Evolutionary conservation across 2,329 filamentous ascomycete genomes (phyloP), one percentile per base, ranked within the genome.

Genomic region (Aspergillus fumigatiaffinis): DNA sequence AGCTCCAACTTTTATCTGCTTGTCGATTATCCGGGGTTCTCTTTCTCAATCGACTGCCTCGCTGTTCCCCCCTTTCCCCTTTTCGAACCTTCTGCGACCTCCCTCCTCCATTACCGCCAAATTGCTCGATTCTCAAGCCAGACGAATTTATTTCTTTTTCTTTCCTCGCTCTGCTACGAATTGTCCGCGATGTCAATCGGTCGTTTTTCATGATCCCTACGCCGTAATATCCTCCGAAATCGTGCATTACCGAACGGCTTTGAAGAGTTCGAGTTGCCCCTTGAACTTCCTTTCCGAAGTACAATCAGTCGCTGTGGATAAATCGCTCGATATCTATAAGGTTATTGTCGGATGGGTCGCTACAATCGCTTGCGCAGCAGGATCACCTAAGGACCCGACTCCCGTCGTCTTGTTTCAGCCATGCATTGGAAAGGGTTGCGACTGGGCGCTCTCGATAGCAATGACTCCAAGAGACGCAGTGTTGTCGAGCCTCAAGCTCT

Each of bases 391-490:
- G 50, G 54, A 53, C 60, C 52, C 54, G 47, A 50, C 55, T 56
- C 44, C 53, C 61, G 62, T 17, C 32, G 53, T 59, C 55, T 65
- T 62, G 25, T 53, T 57, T 63, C 62, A 68, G 67, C 62, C 63
- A 76, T 76, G 73, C 71, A 74, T 72, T 75, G 73, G 71, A 74
- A 73, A 69, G 70, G 69, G 52, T 64, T 74, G 54, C 70, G 73
- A 54, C 65, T 75, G 42, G 67, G 68, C 59, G 63, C 71, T 51
- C 60, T 63, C 55, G 70, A 75, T 61, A 63, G 63, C 60, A 68
- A 61, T 63, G 66, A 68, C 42, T 66, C 70, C 53, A 75, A 74
- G 62, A 64, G 70, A 63, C 72, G 70, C 51, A 73, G 67, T 59
- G 60, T 68, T 51, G 59, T 70, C 35, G 70, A 73, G 52, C 60